phyloP scores from a whole-genome alignment of 192 early-diverging fungal species.

The Coemansia sp. region DNA sequence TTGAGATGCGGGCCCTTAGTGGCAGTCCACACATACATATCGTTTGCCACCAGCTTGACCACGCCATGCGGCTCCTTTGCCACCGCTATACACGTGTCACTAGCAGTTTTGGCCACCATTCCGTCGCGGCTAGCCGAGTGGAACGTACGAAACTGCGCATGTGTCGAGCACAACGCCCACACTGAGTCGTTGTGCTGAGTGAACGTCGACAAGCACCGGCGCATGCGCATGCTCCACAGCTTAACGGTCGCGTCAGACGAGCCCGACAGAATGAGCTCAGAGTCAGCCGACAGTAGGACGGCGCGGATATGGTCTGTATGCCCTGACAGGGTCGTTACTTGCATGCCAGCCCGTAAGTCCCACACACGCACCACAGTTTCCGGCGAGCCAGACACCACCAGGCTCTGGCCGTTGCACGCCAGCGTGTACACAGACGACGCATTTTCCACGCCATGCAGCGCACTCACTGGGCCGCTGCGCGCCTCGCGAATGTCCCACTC shows the following conservation, averaged over 20 bases:
- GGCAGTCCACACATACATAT: conserved; percentile 89
- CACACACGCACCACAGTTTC: conserved; percentile 90
- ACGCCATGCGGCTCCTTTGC: conserved; percentile 84
- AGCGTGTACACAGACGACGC: conserved; percentile 83
- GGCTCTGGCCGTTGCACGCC: conserved; percentile 74
- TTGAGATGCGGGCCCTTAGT: conserved; percentile 81
- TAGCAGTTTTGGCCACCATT: conserved; percentile 78
- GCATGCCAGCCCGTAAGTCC: conserved; percentile 77
- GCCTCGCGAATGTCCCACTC: conserved; percentile 79
- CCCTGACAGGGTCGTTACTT: conserved; percentile 77
- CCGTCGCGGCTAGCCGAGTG: conserved; percentile 94
- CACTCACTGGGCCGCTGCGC: conserved; percentile 50
- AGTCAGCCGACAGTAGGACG: conserved; percentile 83
- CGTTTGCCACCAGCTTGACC: conserved; percentile 79
- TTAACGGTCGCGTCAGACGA: conserved; percentile 96
- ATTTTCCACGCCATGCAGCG: conserved; percentile 37
- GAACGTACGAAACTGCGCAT: conserved; percentile 85
- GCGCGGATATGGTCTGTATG: conserved; percentile 97
- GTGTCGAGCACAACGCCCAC: conserved; percentile 85
- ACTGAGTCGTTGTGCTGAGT: conserved; percentile 85
- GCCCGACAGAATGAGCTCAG: conserved; percentile 81
- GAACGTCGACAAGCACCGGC: conserved; percentile 86
- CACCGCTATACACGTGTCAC: conserved; percentile 71
- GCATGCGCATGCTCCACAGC: conserved; percentile 89
- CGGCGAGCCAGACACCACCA: conserved; percentile 88